phyloP scores from a whole-genome alignment of 2,329 filamentous ascomycete genomes.

The Pseudogymnoascus sp. region DNA sequence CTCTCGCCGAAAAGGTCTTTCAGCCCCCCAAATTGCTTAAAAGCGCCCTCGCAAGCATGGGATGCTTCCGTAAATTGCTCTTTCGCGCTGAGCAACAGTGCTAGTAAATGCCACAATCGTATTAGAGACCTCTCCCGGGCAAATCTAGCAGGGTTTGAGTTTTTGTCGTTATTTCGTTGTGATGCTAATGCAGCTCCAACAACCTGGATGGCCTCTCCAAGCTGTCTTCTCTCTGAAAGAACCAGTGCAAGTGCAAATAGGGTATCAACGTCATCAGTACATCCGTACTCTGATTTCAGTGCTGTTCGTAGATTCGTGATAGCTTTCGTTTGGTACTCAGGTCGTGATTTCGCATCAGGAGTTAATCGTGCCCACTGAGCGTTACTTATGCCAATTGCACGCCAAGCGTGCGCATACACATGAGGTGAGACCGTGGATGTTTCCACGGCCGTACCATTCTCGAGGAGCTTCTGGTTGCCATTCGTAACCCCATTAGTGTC shows the following conservation, averaged over 20 bases:
- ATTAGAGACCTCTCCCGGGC: constrained; percentile 56
- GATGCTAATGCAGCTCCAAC: constrained; percentile 67
- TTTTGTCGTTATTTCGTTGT: constrained; percentile 32
- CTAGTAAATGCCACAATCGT: constrained; percentile 84
- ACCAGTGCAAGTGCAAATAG: constrained; percentile 75
- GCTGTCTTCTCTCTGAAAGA: constrained; percentile 78
- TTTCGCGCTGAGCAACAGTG: constrained; percentile 74
- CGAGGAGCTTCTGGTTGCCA: constrained; percentile 11
- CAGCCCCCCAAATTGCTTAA: constrained; percentile 77
- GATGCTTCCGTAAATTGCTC: constrained; percentile 76
- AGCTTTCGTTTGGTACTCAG: constrained; percentile 68
- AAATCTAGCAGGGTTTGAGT: constrained; percentile 29
- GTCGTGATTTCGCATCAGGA: constrained; percentile 61
- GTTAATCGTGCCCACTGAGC: constrained; percentile 83
- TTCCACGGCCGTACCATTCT: constrained; percentile 14
- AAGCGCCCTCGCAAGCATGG: constrained; percentile 78
- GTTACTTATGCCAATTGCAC: constrained; percentile 76
- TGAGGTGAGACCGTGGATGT: constrained; percentile 41
- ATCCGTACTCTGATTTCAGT: constrained; percentile 56
- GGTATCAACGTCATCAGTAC: constrained; percentile 62
- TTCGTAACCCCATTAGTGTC: constrained; percentile 6
- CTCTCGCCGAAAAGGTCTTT: constrained; percentile 59
- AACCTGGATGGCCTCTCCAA: constrained; percentile 71
- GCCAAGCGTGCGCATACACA: constrained; percentile 64
- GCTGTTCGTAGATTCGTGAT: constrained; percentile 68